phyloP scores from a whole-genome alignment of 1,139 yeast species.

The Kurtzmaniella quercitrusa region DNA sequence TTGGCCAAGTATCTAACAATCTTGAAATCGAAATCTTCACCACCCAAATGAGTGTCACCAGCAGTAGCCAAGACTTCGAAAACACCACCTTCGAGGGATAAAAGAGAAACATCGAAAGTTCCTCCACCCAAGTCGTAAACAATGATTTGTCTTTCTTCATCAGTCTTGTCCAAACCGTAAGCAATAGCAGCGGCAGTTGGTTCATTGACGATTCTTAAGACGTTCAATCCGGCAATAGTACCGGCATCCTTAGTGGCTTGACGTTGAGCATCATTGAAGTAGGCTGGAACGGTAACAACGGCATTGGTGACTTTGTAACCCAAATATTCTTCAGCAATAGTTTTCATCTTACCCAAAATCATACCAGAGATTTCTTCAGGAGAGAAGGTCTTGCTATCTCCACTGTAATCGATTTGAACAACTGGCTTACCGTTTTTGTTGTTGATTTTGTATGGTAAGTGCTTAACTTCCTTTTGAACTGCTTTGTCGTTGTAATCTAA shows the following conservation, averaged over 20 bases:
- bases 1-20: conserved; percentile 81
- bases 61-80: conserved; percentile 51
- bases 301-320: conserved; percentile 91
- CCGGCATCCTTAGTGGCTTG: conserved; percentile 99
- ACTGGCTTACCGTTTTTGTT: conserved; percentile 76
- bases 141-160: conserved; percentile 45
- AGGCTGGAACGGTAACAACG: conserved; percentile 95
- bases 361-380: conserved; percentile 92
- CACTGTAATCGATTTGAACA: conserved; percentile 66
- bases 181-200: conserved; percentile 99
- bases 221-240: conserved; percentile 91
- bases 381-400: conserved; percentile 67
- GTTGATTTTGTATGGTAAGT: conserved; percentile 68
- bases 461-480: conserved; percentile 80
- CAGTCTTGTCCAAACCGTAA: conserved; percentile 85
- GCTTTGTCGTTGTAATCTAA: conserved; percentile 68
- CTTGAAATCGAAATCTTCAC: conserved; percentile 94
- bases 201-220: conserved; percentile 92
- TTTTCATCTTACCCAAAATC: conserved; percentile 90
- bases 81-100: conserved; percentile 50
- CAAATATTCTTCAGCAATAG: conserved; percentile 86
- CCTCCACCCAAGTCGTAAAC: conserved; percentile 55
- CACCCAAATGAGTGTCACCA: conserved; percentile 60
- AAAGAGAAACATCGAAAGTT: conserved; percentile 50
- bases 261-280: conserved; percentile 97